Evolutionary conservation across 2,329 filamentous ascomycete species (phyloP), one percentile per base, ranked within the genome.

Genomic region (Lecanicillium sp.): DNA sequence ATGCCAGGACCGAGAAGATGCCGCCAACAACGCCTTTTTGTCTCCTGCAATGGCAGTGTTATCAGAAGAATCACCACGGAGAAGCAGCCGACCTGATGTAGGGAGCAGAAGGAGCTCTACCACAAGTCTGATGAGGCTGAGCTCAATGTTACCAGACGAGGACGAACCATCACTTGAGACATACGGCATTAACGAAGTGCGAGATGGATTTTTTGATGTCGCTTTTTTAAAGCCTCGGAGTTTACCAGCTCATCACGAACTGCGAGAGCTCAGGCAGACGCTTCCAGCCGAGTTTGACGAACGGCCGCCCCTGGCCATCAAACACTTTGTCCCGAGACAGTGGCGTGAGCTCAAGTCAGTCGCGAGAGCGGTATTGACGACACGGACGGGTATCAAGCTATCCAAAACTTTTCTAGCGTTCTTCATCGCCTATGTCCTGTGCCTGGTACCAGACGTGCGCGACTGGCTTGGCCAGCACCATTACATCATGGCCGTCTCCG

Each of bases 401-500:
- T 45, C 65, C 16, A 75, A 74, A 45, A 65, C 71, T 0, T 77
- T 73, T 45, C 48, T 70, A n/a, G 71, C 63, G n/a, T 75, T 73
- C 51, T 73, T 75, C 45, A 57, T 70, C 33, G 66, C 73, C 3
- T 78, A 78, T 48, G 52, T 71, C 2, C 50, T 78, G 14, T 78
- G 74, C 45, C 64, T 78, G 3, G 51, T 76, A 5, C 70, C 71
- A 2, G 48, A 48, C 3, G 59, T 68, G 4, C 59, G 61, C n/a
- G 41, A 52, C n/a, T 73, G 66, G 64, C 58, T 78, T 4, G 75
- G 75, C 2, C 61, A 56, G 13, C 71, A 75, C 46, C 63, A 62
- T 45, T 78, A 76, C 46, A 65, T 78, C 43, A 70, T 75, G 61
- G 67, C 63, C 4, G 53, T 79, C 34, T 78, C 74, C 3, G 60